Conservation (phyloP, 257 asterid genomes). For the Solanum pennellii region DNA sequence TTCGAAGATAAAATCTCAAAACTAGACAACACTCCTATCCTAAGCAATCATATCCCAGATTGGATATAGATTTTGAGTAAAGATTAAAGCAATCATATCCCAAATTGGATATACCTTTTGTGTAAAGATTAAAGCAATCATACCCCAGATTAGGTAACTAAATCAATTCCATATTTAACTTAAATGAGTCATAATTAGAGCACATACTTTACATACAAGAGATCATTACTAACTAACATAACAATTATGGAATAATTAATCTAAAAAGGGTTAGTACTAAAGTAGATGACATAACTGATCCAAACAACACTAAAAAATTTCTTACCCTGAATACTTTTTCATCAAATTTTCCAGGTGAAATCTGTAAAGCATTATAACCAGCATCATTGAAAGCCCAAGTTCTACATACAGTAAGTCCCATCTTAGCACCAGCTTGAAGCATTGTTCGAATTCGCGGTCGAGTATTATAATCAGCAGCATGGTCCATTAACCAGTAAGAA, state of each 20-base stretch:
- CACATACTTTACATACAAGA: neutral
- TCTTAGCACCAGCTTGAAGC: conserved; percentile 76
- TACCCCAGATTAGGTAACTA: neutral
- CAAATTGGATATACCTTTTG: neutral
- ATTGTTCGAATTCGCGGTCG: conserved; percentile 54
- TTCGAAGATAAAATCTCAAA: neutral
- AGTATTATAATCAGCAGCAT: conserved; percentile 61
- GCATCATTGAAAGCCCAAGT: conserved; percentile 99
- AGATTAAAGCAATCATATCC: neutral
- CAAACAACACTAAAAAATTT: neutral
- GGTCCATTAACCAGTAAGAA: conserved; percentile 98
- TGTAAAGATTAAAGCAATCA: neutral
- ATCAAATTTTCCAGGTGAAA: conserved; percentile 81
- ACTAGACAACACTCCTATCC: neutral
- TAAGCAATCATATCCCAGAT: neutral
- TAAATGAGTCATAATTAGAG: neutral
- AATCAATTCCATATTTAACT: neutral
- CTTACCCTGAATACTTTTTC: conserved; percentile 87
- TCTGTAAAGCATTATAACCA: conserved; percentile 82
- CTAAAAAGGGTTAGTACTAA: neutral
- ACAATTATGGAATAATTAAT: neutral
- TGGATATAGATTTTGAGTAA: neutral
- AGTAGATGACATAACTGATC: neutral
- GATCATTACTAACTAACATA: neutral
- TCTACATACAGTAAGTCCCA: conserved; percentile 97